Base-by-base conservation (phyloP, 2,329 filamentous ascomycete genomes). In the Huntiella bhutanensis region DNA sequence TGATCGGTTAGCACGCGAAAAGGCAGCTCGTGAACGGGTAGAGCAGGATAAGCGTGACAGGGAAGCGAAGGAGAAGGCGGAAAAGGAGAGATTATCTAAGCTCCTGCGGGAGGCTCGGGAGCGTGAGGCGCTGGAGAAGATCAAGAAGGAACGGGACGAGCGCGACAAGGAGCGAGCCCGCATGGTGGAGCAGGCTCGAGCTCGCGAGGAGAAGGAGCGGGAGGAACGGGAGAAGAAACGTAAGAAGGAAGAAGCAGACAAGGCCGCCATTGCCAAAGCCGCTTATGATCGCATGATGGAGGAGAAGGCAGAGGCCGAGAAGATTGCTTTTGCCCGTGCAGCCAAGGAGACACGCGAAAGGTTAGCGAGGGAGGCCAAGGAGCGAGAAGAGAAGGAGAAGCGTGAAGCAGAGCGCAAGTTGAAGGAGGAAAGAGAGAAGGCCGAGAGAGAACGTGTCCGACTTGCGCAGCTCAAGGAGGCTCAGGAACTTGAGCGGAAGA, bases 121-220 rank as follows among this genome's bases (percentile, higher is more conserved):
- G 16, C 15, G 51, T 11, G 45, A 48, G 22, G 39, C 47, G 2
- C 33, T 49, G 7, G 47, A 49, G 13, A 40, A 41, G 15, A 33
- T 46, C 19, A 45, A 42, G 6, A 49, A 49, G 39, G 47, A 57
- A 43, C 12, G n/a, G 5, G 33, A 50, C 15, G 43, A 39, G 10
- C 33, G 33, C 57, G 82, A 80, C 80, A 53, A 88, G 86, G 69
- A 86, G 22, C 22, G 47, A 46, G 43, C 41, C n/a, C 47, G 42
- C 17, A 42, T 49, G 38, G 39, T 49, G 19, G 33, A 33, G 22
- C 43, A 44, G 22, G 47, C 47, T 34, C 43, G 47, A 5, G 47
- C 41, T 15, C 43, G 47, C 4, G 47, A 49, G 35, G 43, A 7
- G 4, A 45, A 42, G 38, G 16, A 45, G 15, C 36, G 43, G 91